Evolutionary conservation across 2,329 filamentous ascomycete species (phyloP), one percentile per base, ranked within the genome.

Genomic region (Penicillium sp.): DNA sequence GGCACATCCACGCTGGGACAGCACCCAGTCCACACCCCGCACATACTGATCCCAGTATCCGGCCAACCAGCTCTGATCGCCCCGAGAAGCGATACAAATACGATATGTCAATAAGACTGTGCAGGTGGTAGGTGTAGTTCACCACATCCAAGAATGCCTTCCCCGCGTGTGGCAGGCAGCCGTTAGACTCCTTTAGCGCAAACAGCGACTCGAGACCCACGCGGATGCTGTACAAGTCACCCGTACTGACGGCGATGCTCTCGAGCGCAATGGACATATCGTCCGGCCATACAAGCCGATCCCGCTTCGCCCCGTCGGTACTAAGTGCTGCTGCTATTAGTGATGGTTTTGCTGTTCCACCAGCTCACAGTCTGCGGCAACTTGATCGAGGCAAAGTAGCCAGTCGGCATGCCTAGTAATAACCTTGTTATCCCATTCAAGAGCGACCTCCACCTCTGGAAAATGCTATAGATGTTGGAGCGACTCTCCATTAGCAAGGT

Each of bases 211-310:
- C 77, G 2, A 86, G 60, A 0, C 81, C 81, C 60, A 83, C 83
- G 18, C 77, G 76, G 7, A 85, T 75, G 37, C 79, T 78, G 19
- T 79, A 74, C 50, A 85, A 71, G 63, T 85, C 83, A 31, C 81
- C 80, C 0, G 83, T 86, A 7, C 81, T 83, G 2, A 85, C 80
- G 10, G 83, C 79, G 13, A 85, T 79, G 35, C 76, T 79, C 2
- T 84, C 83, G 0, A 84, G 76, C 4, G 83, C 81, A 60, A 86
- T 83, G 4, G 79, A 79, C 77, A 87, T 84, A 66, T 88, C 86
- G 1, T 85, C 85, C 11, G 85, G 81, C 84, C 85, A 88, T 2
- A 87, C 81, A 1, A 76, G 71, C 1, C 76, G 69, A 58, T 79
- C 77, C 2, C 77, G 69, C 51, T 79, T 78, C 13, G 73, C 76